phyloP scores from a whole-genome alignment of 2,329 filamentous ascomycete genomes.

The Escovopsis sp. region DNA sequence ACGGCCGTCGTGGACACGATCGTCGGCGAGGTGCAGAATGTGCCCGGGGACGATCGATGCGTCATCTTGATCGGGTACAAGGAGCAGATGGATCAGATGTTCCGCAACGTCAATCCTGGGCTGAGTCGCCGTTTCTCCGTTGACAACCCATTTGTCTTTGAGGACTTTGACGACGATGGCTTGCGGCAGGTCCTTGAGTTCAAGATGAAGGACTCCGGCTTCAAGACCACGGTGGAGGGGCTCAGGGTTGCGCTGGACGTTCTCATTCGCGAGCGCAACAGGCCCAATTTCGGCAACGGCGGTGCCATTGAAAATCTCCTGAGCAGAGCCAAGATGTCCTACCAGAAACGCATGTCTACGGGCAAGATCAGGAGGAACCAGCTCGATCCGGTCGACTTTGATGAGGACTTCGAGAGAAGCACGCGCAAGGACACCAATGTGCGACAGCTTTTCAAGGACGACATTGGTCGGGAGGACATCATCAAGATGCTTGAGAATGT shows the following conservation, averaged over 20 bases:
- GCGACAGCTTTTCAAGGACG: slow-evolving; percentile 38
- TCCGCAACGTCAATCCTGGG: slow-evolving; percentile 59
- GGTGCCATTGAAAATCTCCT: slow-evolving; percentile 58
- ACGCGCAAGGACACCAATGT: slow-evolving; percentile 29
- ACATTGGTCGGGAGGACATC: slow-evolving; percentile 42
- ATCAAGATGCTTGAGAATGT: slow-evolving; percentile 39
- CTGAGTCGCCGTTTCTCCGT: slow-evolving; percentile 51
- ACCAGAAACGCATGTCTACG: slow-evolving; percentile 16
- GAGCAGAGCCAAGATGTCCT: slow-evolving; percentile 34
- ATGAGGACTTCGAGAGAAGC: slow-evolving; percentile 43
- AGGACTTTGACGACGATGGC: slow-evolving; percentile 49
- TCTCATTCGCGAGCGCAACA: slow-evolving; percentile 45
- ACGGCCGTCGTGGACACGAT: slow-evolving; percentile 58
- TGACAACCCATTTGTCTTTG: slow-evolving; percentile 48
- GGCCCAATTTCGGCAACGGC: slow-evolving; percentile 59
- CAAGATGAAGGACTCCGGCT: slow-evolving; percentile 44
- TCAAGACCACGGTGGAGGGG: slow-evolving; percentile 35
- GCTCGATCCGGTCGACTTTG: slow-evolving; percentile 61
- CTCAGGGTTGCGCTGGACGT: slow-evolving; percentile 42
- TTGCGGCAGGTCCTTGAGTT: slow-evolving; percentile 44
- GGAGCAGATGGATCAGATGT: slow-evolving; percentile 56
- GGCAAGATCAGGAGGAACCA: slow-evolving; percentile 35
- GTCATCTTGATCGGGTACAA: slow-evolving; percentile 58
- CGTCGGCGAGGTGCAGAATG: slow-evolving; percentile 57
- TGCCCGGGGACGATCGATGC: slow-evolving; percentile 56